Percentiles rank a stretch among this genome's conserved stretches.
Conservation (phyloP, 2,329 filamentous ascomycete genomes). For the Cladosporium phlei region DNA sequence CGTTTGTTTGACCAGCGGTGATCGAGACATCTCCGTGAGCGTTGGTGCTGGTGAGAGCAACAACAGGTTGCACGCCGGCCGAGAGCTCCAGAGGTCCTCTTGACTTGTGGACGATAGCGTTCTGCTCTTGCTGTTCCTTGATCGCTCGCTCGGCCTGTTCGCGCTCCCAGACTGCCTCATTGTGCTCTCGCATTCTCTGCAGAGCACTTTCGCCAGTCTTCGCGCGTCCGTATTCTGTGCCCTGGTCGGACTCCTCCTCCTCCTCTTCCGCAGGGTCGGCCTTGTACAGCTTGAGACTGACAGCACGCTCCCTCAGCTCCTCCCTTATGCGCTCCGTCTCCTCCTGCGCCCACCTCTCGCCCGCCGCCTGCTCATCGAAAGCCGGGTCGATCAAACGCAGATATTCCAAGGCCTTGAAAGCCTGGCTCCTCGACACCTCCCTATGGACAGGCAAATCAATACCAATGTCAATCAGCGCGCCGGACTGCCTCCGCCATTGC, state of each 20-base stretch:
- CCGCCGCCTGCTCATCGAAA: constrained; percentile 33
- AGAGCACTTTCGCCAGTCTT: constrained; percentile 28
- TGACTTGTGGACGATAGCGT: constrained; percentile 18
- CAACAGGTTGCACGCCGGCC: constrained; percentile 27
- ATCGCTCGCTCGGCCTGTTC: constrained; percentile 23
- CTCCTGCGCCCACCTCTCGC: constrained; percentile 31
- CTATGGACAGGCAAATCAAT: constrained; percentile 27
- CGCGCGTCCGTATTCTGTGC: constrained; percentile 24
- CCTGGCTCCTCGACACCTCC: constrained; percentile 24
- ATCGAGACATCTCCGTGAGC: constrained; percentile 20
- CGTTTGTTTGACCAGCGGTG: constrained; percentile 19
- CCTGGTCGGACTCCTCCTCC: constrained; percentile 24
- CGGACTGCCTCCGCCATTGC: constrained; percentile 34
- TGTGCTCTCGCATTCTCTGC: constrained; percentile 23
- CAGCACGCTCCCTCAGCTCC: constrained; percentile 27
- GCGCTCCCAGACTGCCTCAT: constrained; percentile 27
- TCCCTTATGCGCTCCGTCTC: constrained; percentile 28
- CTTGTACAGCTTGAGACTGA: constrained; percentile 34
- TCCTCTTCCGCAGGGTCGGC: constrained; percentile 14
- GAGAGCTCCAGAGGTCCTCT: constrained; percentile 30
- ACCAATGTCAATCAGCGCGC: constrained; percentile 34
- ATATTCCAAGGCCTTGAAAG: constrained; percentile 31
- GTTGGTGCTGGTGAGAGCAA: constrained; percentile 4
- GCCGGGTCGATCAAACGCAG: constrained; percentile 27
- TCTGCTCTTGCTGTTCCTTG: constrained; percentile 18